Conservation (phyloP, 225 moss, liverwort and hornwort species). For the Antitrichia curtipendula region DNA sequence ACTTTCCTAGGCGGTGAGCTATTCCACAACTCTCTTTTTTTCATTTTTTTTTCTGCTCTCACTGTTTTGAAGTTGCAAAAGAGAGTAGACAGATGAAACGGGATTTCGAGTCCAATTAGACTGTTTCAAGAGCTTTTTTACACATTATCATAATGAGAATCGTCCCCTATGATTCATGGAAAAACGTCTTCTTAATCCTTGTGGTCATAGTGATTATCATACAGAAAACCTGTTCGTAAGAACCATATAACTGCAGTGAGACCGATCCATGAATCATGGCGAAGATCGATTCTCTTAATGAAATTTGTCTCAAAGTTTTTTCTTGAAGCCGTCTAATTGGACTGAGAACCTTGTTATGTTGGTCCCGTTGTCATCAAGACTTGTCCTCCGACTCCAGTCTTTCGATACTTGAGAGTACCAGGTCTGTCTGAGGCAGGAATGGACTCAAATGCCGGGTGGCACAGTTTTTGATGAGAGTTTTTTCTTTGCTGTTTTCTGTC, state of each 20-base stretch:
- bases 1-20: constrained; percentile 90
- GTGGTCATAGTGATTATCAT: background rate
- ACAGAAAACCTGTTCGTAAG: background rate
- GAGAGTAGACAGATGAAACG: background rate
- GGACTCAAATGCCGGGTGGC: background rate
- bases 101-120: background rate
- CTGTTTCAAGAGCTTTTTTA: background rate
- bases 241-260: background rate
- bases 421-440: background rate
- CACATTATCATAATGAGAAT: background rate
- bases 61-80: background rate
- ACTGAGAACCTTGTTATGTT: too few relatives aligned
- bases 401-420: background rate
- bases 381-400: background rate
- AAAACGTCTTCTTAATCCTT: background rate
- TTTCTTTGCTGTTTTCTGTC: background rate
- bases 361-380: background rate
- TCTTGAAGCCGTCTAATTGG: background rate
- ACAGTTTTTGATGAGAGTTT: background rate
- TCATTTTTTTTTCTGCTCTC: background rate
- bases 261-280: background rate
- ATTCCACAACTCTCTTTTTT: background rate
- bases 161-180: background rate
- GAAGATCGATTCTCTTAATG: background rate
- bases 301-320: background rate